Evolutionary conservation across 2,329 filamentous ascomycete species (phyloP).

Genomic region (Colletotrichum sp.): DNA sequence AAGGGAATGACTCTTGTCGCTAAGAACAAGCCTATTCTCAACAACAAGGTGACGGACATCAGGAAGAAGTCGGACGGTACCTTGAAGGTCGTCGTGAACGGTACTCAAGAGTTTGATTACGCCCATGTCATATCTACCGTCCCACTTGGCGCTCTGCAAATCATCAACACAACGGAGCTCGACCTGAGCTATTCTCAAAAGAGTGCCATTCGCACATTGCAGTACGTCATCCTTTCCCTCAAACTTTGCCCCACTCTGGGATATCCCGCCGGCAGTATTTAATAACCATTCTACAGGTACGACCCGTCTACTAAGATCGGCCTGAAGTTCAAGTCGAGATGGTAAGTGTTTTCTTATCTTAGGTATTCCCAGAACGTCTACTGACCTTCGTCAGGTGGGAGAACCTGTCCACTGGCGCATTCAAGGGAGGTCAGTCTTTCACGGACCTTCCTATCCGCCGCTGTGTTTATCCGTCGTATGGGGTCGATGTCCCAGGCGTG

Average conservation of each 20-base stretch:
- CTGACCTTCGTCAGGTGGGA: slow-evolving; percentile 20
- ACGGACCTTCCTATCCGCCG: slow-evolving; percentile 34
- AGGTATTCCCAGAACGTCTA: not conserved
- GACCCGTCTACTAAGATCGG: slow-evolving; percentile 33
- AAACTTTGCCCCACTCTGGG: not conserved
- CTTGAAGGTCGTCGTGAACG: slow-evolving; percentile 25
- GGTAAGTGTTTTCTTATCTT: slow-evolving; percentile 14
- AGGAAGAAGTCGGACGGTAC: slow-evolving; percentile 8
- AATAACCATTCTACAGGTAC: slow-evolving; percentile 15
- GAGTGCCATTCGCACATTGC: slow-evolving; percentile 32
- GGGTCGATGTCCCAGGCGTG: slow-evolving; percentile 17
- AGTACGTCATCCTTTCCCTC: not conserved
- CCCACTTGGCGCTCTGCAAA: slow-evolving; percentile 28
- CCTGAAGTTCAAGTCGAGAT: slow-evolving; percentile 31
- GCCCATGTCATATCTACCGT: slow-evolving; percentile 28
- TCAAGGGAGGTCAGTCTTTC: slow-evolving; percentile 28
- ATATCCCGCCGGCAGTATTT: not conserved
- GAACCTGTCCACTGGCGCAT: slow-evolving; percentile 22
- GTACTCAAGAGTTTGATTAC: slow-evolving; percentile 21
- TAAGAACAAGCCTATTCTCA: slow-evolving; percentile 23
- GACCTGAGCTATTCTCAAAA: slow-evolving; percentile 31
- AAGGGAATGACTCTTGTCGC: slow-evolving; percentile 30
- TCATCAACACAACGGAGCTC: slow-evolving; percentile 28
- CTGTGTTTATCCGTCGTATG: slow-evolving; percentile 37
- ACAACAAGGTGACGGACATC: slow-evolving; percentile 27